phyloP scores from a whole-genome alignment of 2,329 filamentous ascomycete species.

The Emydomyces testavorans region DNA sequence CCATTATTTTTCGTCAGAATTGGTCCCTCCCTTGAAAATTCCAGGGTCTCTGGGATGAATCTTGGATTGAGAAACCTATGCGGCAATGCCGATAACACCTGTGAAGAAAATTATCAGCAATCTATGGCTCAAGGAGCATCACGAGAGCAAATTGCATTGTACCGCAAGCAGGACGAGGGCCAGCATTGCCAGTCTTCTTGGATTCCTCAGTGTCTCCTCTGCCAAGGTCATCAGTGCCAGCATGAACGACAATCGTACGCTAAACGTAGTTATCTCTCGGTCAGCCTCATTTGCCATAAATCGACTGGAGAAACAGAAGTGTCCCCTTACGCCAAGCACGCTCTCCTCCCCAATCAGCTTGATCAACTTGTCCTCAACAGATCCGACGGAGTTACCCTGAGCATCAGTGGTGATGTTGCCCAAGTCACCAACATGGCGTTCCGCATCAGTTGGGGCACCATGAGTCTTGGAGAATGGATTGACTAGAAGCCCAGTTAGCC shows the following conservation, averaged over 20 bases:
- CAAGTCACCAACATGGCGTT: constrained; percentile 91
- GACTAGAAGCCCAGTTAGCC: constrained; percentile 49
- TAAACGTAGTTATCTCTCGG: constrained; percentile 29
- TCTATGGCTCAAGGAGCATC: background rate
- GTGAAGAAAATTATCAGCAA: background rate
- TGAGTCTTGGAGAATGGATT: constrained; percentile 91
- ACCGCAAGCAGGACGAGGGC: constrained; percentile 87
- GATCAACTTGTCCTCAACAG: constrained; percentile 65
- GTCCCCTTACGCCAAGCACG: constrained; percentile 66
- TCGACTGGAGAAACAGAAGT: background rate
- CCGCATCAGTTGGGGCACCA: constrained; percentile 69
- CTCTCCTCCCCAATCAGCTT: constrained; percentile 95
- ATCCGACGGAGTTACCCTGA: constrained; percentile 80
- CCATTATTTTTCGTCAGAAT: background rate
- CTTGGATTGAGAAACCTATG: constrained; percentile 40
- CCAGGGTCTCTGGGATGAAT: background rate
- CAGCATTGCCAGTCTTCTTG: constrained; percentile 97
- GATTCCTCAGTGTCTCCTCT: constrained; percentile 86
- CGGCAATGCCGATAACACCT: constrained; percentile 83
- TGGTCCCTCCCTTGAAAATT: background rate
- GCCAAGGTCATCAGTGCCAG: constrained; percentile 92
- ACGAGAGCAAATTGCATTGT: constrained; percentile 28
- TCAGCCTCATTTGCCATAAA: background rate
- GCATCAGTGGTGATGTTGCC: constrained; percentile 94
- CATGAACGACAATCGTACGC: constrained; percentile 92